phyloP scores from a whole-genome alignment of 2,329 filamentous ascomycete genomes.

The Kalaharituber pfeilii region DNA sequence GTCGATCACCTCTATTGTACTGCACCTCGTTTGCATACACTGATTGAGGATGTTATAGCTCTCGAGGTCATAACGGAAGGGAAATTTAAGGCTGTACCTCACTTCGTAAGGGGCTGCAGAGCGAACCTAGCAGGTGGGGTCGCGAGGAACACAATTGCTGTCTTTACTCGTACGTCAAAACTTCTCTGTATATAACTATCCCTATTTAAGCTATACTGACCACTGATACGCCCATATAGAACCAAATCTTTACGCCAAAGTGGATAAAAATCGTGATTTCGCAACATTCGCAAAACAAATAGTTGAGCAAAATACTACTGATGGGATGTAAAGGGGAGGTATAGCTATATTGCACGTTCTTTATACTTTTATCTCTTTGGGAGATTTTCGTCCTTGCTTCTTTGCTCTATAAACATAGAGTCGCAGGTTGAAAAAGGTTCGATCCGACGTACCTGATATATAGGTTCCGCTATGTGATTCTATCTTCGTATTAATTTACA shows the following conservation, averaged over 20 bases:
- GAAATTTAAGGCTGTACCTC: slow-evolving; percentile 81
- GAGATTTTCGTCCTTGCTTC: no score
- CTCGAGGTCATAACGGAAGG: slow-evolving; percentile 82
- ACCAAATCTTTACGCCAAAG: slow-evolving; percentile 69
- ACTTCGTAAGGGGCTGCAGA: slow-evolving; percentile 71
- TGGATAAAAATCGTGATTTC: slow-evolving; percentile 54
- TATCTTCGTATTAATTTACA: no score
- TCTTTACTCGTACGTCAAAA: slow-evolving; percentile 53
- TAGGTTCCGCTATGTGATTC: no score
- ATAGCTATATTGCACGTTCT: background rate
- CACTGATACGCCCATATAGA: slow-evolving; percentile 34
- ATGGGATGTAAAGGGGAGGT: background rate
- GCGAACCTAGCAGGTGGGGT: slow-evolving; percentile 36
- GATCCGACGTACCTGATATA: no score
- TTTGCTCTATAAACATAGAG: no score
- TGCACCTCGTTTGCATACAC: background rate
- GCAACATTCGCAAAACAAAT: slow-evolving; percentile 51
- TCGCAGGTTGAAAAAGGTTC: no score
- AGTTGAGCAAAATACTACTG: slow-evolving; percentile 30
- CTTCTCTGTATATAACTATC: background rate
- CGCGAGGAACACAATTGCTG: slow-evolving; percentile 75
- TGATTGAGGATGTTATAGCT: slow-evolving; percentile 29
- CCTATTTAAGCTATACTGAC: background rate
- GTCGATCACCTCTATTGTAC: background rate
- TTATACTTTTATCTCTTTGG: background rate